phyloP scores from a whole-genome alignment of 768 basidiomycete genomes.

The Hemileccinum rubropunctum region DNA sequence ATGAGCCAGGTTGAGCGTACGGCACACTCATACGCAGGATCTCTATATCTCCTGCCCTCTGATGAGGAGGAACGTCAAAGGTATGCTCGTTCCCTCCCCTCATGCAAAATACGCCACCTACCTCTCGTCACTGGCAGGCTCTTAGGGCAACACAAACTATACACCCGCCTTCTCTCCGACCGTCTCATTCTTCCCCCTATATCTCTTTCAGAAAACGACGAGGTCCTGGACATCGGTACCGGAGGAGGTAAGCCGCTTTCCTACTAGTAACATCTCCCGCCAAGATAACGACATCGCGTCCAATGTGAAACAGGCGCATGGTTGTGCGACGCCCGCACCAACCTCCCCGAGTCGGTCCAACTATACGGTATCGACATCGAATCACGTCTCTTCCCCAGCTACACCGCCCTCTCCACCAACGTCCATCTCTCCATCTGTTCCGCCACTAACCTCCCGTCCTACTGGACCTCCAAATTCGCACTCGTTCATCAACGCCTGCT shows the following conservation, averaged over 20 bases:
- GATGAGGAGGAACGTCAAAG: conserved; percentile 28
- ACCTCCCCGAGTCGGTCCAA: conserved; percentile 17
- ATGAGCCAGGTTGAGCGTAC: conserved; percentile 11
- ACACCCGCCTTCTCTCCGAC: conserved; percentile 18
- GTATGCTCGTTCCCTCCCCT: not conserved
- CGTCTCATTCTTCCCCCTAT: conserved; percentile 23
- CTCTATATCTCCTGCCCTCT: conserved; percentile 23
- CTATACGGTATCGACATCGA: conserved; percentile 29
- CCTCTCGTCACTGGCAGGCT: not conserved
- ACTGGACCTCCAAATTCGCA: conserved; percentile 30
- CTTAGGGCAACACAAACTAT: conserved; percentile 17
- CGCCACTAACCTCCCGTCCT: conserved; percentile 25
- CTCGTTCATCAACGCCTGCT: conserved; percentile 35
- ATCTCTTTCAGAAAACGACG: conserved; percentile 10
- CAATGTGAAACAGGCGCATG: conserved; percentile 14
- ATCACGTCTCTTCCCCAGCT: conserved; percentile 17
- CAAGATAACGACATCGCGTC: too few relatives aligned
- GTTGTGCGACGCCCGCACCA: conserved; percentile 16
- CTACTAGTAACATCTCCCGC: too few relatives aligned
- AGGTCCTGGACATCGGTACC: conserved; percentile 23
- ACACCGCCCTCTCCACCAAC: conserved; percentile 1
- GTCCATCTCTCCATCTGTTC: conserved; percentile 24
- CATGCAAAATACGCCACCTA: not conserved
- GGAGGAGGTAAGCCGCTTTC: conserved; percentile 15
- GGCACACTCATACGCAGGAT: conserved; percentile 19